phyloP scores from a whole-genome alignment of 768 basidiomycete genomes.

The Mycena albidolilacea region DNA sequence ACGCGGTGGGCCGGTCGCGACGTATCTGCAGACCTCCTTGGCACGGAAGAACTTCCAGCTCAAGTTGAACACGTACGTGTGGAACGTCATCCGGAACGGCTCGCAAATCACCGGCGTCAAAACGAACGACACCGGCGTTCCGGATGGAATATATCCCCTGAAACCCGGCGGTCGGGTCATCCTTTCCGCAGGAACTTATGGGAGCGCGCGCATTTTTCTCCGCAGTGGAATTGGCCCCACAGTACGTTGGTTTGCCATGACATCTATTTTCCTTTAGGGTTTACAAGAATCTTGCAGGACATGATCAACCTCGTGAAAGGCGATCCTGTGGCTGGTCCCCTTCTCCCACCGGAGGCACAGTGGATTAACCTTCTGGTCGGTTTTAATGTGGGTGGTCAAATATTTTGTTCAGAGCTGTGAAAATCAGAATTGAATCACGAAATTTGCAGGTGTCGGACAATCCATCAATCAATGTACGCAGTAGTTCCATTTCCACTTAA shows the following conservation, averaged over 20 bases:
- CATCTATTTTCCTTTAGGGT: not conserved
- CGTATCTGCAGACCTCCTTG: slow-evolving; percentile 57
- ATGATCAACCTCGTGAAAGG: slow-evolving; percentile 52
- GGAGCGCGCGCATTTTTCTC: slow-evolving; percentile 58
- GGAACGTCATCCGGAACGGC: slow-evolving; percentile 58
- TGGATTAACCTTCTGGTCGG: slow-evolving; percentile 55
- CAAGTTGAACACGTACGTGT: slow-evolving; percentile 51
- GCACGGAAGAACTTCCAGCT: slow-evolving; percentile 56
- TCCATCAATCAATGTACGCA: slow-evolving; percentile 59
- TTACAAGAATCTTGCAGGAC: slow-evolving; percentile 36
- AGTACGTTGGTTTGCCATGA: slow-evolving; percentile 28
- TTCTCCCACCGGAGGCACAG: slow-evolving; percentile 52
- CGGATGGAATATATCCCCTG: slow-evolving; percentile 56
- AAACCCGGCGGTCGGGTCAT: slow-evolving; percentile 44
- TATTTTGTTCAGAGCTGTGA: not conserved
- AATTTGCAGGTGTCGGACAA: slow-evolving; percentile 50
- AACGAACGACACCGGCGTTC: slow-evolving; percentile 53
- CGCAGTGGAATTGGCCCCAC: slow-evolving; percentile 59
- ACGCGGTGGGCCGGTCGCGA: slow-evolving; percentile 58
- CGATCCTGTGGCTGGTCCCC: slow-evolving; percentile 50
- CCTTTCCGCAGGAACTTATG: slow-evolving; percentile 54
- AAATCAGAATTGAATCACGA: not conserved
- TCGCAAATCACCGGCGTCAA: slow-evolving; percentile 58
- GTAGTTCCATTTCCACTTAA: not conserved
- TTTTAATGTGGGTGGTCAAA: slow-evolving; percentile 42